Percentiles rank a stretch among this genome's conserved stretches.
Conservation (phyloP, 2,329 filamentous ascomycete species). For the Colletotrichum nymphaeae region DNA sequence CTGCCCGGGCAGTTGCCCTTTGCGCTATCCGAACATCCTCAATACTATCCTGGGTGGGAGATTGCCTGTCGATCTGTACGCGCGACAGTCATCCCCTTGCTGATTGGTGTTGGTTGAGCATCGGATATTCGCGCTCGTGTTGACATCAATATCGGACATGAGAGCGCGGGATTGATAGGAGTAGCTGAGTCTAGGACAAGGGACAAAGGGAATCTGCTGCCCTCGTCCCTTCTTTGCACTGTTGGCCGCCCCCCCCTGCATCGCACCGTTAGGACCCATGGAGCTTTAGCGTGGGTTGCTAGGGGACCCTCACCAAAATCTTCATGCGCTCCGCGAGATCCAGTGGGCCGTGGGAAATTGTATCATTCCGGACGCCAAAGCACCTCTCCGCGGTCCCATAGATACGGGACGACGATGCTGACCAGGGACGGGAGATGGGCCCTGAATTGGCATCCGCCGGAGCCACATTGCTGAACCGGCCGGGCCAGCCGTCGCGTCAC, state of each 20-base stretch:
- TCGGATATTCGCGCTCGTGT: not conserved
- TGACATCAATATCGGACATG: constrained; percentile 5
- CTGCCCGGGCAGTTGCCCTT: not conserved
- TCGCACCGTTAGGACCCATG: constrained; percentile 19
- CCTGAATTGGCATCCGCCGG: constrained; percentile 24
- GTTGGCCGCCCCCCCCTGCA: constrained; percentile 3
- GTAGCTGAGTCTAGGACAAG: not conserved
- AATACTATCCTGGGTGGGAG: not conserved
- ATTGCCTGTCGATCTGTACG: constrained; percentile 14
- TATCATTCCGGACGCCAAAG: constrained; percentile 24
- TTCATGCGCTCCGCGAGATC: constrained; percentile 37
- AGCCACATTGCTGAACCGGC: constrained; percentile 1
- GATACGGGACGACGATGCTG: constrained; percentile 21
- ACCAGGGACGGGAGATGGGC: constrained; percentile 24
- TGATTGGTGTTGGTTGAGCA: not conserved
- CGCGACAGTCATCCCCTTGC: not conserved
- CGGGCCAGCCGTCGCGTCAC: constrained; percentile 16
- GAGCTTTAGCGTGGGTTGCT: constrained; percentile 13
- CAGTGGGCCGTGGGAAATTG: constrained; percentile 35
- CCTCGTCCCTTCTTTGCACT: constrained; percentile 10
- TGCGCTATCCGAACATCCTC: not conserved
- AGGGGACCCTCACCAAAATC: constrained; percentile 25
- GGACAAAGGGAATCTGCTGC: constrained; percentile 8
- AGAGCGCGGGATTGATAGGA: not conserved
- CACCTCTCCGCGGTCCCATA: constrained; percentile 30